Percentiles rank a stretch among this genome's conserved stretches.
phyloP scores from a whole-genome alignment of 164 flowering plant species.

The Platanus orientalis region DNA sequence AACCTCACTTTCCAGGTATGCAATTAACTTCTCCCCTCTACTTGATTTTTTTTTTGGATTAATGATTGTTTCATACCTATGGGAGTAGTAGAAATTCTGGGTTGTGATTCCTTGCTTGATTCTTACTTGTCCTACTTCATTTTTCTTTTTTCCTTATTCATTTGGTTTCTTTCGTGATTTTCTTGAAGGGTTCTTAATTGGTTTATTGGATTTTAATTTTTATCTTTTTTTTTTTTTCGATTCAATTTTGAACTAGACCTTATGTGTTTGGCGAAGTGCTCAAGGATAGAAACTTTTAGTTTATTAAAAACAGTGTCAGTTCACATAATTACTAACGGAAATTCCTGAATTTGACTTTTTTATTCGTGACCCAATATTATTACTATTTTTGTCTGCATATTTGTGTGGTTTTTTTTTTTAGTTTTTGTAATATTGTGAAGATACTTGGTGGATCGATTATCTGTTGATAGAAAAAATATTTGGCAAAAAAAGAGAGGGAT shows the following conservation, averaged over 20 bases:
- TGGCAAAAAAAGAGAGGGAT: neutral
- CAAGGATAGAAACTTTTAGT: too few species aligned
- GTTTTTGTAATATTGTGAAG: too few species aligned
- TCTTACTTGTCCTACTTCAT: neutral
- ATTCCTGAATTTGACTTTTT: neutral
- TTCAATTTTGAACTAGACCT: too few species aligned
- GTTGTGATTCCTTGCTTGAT: conserved; percentile 18
- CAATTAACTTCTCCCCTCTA: conserved; percentile 45
- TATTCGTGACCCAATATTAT: too few species aligned
- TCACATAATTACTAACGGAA: too few species aligned
- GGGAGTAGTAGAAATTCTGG: conserved; percentile 26
- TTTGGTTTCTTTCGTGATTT: neutral
- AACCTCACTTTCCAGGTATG: conserved; percentile 35
- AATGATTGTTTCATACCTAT: neutral
- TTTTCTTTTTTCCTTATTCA: neutral
- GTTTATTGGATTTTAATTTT: too few species aligned
- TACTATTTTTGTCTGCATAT: neutral
- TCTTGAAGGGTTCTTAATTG: neutral
- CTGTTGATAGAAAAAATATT: neutral
- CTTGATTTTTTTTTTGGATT: conserved; percentile 17
- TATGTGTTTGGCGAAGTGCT: too few species aligned
- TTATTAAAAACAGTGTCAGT: too few species aligned
- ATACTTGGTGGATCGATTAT: neutral
- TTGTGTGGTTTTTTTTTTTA: neutral
- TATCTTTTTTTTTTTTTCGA: too few species aligned